Percentiles rank a stretch among this genome's conserved stretches.
These are phyloP conservation scores for Fusarium coicis DNA, from an alignment of 2,329 filamentous ascomycete genomes.

Conservation along the genomic window DNA sequence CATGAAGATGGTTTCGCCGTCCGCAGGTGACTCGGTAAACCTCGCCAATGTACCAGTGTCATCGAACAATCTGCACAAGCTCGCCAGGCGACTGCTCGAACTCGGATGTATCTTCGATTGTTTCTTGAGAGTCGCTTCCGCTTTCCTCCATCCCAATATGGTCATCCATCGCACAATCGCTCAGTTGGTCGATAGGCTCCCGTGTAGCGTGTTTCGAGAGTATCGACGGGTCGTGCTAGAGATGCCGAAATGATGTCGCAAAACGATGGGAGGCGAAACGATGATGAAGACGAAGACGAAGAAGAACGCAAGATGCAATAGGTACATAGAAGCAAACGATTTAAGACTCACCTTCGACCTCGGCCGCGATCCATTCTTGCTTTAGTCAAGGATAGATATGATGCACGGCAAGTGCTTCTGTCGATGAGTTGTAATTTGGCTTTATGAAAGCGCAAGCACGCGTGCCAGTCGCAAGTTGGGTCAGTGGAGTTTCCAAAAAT, in stretches of 20 bases:
- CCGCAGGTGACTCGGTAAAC: not conserved
- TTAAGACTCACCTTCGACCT: conserved; percentile 50
- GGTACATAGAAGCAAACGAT: conserved; percentile 6
- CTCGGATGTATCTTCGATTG: not conserved
- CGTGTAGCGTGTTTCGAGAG: not conserved
- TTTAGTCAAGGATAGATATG: not conserved
- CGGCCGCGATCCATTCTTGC: conserved; percentile 52
- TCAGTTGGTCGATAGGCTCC: not conserved
- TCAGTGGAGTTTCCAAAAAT: conserved; percentile 16
- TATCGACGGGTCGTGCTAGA: not conserved
- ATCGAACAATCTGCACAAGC: not conserved
- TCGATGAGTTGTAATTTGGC: conserved; percentile 10
- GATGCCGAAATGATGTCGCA: conserved; percentile 18
- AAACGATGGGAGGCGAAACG: conserved; percentile 11
- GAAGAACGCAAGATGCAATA: not conserved
- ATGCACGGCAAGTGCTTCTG: conserved; percentile 16
- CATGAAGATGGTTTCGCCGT: not conserved
- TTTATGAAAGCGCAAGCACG: conserved; percentile 37
- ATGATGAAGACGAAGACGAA: not conserved
- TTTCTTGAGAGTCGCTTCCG: not conserved
- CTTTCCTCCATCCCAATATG: not conserved
- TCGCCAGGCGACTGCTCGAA: not conserved
- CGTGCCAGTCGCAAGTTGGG: conserved; percentile 35
- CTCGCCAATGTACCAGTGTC: not conserved
- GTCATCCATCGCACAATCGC: not conserved